A percentile compares a stretch with the other conserved stretches of the same genome.
Evolutionary conservation across 139 green algal species (phyloP).

Genomic region (Yamagishiella unicocca): DNA sequence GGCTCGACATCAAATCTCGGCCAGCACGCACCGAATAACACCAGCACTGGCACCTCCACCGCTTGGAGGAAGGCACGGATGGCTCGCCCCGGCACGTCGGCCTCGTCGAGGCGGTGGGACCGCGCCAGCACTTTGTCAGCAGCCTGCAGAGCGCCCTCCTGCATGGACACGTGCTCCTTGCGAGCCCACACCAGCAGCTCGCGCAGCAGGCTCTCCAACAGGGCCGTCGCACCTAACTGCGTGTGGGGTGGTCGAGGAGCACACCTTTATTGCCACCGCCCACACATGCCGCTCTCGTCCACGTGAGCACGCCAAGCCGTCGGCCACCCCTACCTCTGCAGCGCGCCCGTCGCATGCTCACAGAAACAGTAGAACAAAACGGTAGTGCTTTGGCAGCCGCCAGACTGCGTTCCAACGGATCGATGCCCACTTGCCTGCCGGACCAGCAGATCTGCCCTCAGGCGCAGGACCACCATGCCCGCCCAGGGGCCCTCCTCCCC

Average conservation of each 20-base stretch:
- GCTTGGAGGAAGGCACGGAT: neutral
- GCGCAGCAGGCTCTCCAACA: neutral
- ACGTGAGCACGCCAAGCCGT: neutral
- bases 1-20: neutral
- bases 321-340: neutral
- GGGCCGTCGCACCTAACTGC: neutral
- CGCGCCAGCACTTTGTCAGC: neutral
- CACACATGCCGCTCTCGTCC: neutral
- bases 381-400: neutral
- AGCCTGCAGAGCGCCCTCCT: neutral
- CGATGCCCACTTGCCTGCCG: neutral
- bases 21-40: neutral
- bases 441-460: neutral
- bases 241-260: neutral
- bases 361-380: neutral
- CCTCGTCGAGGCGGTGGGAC: neutral
- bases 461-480: constrained; percentile 14
- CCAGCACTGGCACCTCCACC: neutral
- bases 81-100: neutral
- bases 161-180: neutral
- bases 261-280: neutral
- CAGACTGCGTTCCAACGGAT: neutral
- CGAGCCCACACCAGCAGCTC: neutral
- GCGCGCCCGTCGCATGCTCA: neutral
- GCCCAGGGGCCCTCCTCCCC: neutral